Percentiles rank a stretch among this genome's conserved stretches.
These are phyloP conservation scores for Globisporangium yorkense DNA, from an alignment of 352 stramenopile species.

Conservation along the genomic window DNA sequence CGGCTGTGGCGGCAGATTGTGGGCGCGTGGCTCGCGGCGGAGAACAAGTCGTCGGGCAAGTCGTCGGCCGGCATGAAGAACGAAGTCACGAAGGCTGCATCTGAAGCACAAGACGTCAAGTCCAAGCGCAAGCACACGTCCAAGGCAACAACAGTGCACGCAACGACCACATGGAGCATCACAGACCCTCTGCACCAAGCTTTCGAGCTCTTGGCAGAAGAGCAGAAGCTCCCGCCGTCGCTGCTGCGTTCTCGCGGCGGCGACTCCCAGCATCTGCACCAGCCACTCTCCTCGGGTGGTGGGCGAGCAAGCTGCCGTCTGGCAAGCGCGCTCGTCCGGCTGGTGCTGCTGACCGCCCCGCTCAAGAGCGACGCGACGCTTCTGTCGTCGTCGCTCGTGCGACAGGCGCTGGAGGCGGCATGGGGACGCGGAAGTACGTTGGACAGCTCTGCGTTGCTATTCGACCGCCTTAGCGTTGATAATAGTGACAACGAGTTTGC, in stretches of 20 bases:
- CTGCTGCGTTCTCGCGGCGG: conserved; percentile 2
- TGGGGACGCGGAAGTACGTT: conserved; percentile 32
- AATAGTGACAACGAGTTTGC: conserved; percentile 19
- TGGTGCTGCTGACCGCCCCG: conserved; percentile 26
- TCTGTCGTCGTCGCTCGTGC: conserved; percentile 28
- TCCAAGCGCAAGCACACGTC: background rate
- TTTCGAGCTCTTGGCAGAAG: conserved; percentile 44
- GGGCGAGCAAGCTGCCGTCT: conserved; percentile 18
- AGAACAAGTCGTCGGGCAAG: background rate
- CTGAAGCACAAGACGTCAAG: conserved; percentile 6
- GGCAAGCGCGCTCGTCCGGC: conserved; percentile 34
- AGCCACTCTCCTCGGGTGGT: background rate
- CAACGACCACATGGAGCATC: conserved; percentile 24
- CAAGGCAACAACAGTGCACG: background rate
- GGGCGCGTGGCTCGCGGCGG: conserved; percentile 5
- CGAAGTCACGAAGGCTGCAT: background rate
- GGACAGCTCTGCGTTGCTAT: conserved; percentile 35
- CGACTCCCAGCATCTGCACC: background rate
- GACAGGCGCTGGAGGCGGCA: conserved; percentile 43
- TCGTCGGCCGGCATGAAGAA: background rate
- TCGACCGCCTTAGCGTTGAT: conserved; percentile 19
- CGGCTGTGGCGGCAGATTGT: conserved; percentile 46
- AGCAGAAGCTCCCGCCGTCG: conserved; percentile 25
- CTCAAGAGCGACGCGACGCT: conserved; percentile 21
- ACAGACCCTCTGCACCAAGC: conserved; percentile 39